phyloP scores from a whole-genome alignment of 75 land plant species.

The Picea sitchensis region DNA sequence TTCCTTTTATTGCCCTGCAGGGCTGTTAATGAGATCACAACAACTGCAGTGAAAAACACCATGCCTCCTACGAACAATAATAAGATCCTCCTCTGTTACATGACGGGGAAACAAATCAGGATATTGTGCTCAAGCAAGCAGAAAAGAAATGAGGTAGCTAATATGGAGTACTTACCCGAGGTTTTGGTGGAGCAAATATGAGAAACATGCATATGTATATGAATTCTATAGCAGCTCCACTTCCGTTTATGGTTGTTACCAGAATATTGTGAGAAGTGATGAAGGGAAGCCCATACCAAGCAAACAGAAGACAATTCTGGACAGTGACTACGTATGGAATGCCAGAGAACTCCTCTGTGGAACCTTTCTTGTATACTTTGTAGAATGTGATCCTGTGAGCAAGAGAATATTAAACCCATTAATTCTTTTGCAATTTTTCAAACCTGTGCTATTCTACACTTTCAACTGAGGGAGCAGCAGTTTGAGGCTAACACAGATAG shows the following conservation, averaged over 20 bases:
- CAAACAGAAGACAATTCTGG: conserved; percentile 36
- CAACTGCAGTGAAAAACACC: not conserved
- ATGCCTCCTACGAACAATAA: not conserved
- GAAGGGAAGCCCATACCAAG: conserved; percentile 24
- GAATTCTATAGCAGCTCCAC: conserved; percentile 16
- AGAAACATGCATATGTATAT: conserved; percentile 23
- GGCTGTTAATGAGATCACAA: not conserved
- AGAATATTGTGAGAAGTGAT: conserved; percentile 16
- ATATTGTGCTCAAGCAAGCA: not conserved
- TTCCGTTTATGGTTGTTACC: conserved; percentile 19
- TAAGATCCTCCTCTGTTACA: not conserved
- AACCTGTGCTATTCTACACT: too few species aligned
- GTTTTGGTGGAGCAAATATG: conserved; percentile 19
- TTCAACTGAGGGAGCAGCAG: too few species aligned
- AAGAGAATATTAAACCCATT: not conserved
- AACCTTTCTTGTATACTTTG: conserved; percentile 25
- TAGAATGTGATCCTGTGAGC: conserved; percentile 40
- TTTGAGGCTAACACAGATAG: too few species aligned
- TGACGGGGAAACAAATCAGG: not conserved
- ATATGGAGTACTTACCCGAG: not conserved
- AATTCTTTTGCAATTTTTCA: not conserved
- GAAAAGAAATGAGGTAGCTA: not conserved
- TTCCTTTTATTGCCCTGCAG: conserved; percentile 3
- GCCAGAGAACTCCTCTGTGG: conserved; percentile 36
- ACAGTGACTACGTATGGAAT: conserved; percentile 36